Base-by-base conservation (phyloP, 1,284 basidiomycete species). In the Fomitopsis betulina region DNA sequence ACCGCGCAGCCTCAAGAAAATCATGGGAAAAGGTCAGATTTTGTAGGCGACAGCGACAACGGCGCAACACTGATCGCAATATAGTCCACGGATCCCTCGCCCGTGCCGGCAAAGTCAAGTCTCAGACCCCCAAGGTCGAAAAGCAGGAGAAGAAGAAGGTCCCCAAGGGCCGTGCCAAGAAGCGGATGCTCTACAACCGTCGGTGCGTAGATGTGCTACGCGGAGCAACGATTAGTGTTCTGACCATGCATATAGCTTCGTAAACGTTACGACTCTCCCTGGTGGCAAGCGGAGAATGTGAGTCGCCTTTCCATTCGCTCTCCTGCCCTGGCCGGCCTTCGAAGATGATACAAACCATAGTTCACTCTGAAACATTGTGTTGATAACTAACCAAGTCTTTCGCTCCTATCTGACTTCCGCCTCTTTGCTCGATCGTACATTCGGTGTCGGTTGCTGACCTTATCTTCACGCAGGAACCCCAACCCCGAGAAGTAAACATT, bases 91-190 rank as follows among this genome's bases (percentile, higher is more conserved):
- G 96, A 79, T 98, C 96, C 75, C 94, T 98, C 81, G 96, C 96
- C 79, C 96, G 96, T 87, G 96, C 95, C 78, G 96, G 95, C 79
- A 98, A 98, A 89, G 96, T 98, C 86, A 97, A 94, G 83, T 93
- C 91, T 70, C 94, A 97, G 80, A 91, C 88, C 72, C 96, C 96
- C 71, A 96, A 96, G 81, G 95, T 96, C 75, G 95, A 96, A 74
- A 87, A 91, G 78, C 93, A 96, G 82, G 95, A 97, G 83, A 97
- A 96, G 89, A 94, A 95, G 86, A 96, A 96, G 89, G 83, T 80
- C 47, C 93, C 93, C 63, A 96, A 92, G 82, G 95, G 95, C 69
- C 93, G 95, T 74, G 95, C 95, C 65, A 94, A 96, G 88, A 97
- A 97, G 87, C 85, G 95, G 68, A 82, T 94, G 61, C 80, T 96